Evolutionary conservation across 805 yeast species (phyloP), one percentile per base, ranked within the genome.

Genomic region (Saccharomycopsis capsularis): DNA sequence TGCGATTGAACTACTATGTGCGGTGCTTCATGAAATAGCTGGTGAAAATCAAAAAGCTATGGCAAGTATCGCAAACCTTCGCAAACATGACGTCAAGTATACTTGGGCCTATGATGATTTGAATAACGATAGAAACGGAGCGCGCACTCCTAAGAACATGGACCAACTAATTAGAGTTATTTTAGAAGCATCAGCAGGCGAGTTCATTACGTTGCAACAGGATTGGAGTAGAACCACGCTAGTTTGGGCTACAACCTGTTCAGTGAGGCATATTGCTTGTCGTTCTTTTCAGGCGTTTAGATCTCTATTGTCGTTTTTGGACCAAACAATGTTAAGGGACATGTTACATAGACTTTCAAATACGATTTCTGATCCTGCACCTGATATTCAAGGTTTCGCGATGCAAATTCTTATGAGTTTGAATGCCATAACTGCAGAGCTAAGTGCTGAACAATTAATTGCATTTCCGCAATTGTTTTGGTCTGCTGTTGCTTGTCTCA

Each of bases 361-460:
- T 58, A 95, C 99, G 0, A 82, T 93, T 5, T 81, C 96, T 0
- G 99, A 95, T 62, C 88, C 82, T 37, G 79, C 88, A 9, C 68
- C 78, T 0, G 99, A 93, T 57, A 90, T 93, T 35, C 98, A 91
- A 65, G 96, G 96, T 0, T 95, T 95, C 65, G 82, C 97, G 0
- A 86, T 93, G 90, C 99, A 93, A 65, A 93, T 93, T 47, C 68
- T 93, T 55, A 91, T 93, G 97, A 91, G 99, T 0, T 65, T 93
- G 58, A 89, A 91, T 67, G 95, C 97, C 0, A 81, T 89, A 13
- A 85, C 91, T 1, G 93, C 95, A 0, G 95, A 88, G 59, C 67
- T 89, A 40, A 85, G 82, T 56, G 75, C 91, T 6, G 85, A 79
- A 35, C 82, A 85, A 56, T 68, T 93, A 52, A 82, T 86, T 48